Evolutionary conservation across 345 rosid genomes (phyloP).

Genomic region (Gynandropsis gynandra): DNA sequence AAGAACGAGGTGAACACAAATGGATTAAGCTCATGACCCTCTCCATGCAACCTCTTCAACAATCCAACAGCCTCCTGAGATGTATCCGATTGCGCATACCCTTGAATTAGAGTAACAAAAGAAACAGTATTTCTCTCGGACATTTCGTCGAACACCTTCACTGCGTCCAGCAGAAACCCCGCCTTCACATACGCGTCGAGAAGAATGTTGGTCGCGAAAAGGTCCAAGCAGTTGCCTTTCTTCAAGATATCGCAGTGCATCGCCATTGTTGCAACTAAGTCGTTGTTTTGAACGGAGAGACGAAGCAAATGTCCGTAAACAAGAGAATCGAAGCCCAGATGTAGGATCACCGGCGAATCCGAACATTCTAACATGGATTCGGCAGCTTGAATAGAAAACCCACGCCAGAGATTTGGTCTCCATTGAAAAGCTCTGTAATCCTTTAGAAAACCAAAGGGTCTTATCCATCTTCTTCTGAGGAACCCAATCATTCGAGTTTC

Average conservation of each 20-base stretch:
- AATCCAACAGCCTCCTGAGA: slow-evolving; percentile 39
- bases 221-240: slow-evolving; percentile 65
- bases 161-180: slow-evolving; percentile 33
- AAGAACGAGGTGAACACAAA: slow-evolving; percentile 63
- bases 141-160: slow-evolving; percentile 64
- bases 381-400: slow-evolving; percentile 32
- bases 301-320: slow-evolving; percentile 46
- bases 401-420: slow-evolving; percentile 17
- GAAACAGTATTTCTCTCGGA: slow-evolving; percentile 55
- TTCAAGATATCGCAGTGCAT: slow-evolving; percentile 53
- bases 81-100: slow-evolving; percentile 24
- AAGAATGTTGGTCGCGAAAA: slow-evolving; percentile 57
- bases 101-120: slow-evolving; percentile 54
- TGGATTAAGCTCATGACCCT: slow-evolving; percentile 72
- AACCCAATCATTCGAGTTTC: slow-evolving; percentile 36
- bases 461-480: slow-evolving; percentile 8
- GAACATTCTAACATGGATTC: slow-evolving; percentile 13
- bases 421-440: slow-evolving; percentile 12
- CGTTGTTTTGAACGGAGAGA: slow-evolving; percentile 49
- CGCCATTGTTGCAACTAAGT: slow-evolving; percentile 30
- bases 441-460: slow-evolving; percentile 1
- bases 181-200: slow-evolving; percentile 43
- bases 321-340: slow-evolving; percentile 35
- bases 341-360: slow-evolving; percentile 2
- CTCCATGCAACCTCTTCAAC: slow-evolving; percentile 49